Percentiles rank a stretch among this genome's conserved stretches.
These are phyloP conservation scores for Colletotrichum horii DNA, from an alignment of 2,329 filamentous ascomycete genomes.

Conservation along the genomic window DNA sequence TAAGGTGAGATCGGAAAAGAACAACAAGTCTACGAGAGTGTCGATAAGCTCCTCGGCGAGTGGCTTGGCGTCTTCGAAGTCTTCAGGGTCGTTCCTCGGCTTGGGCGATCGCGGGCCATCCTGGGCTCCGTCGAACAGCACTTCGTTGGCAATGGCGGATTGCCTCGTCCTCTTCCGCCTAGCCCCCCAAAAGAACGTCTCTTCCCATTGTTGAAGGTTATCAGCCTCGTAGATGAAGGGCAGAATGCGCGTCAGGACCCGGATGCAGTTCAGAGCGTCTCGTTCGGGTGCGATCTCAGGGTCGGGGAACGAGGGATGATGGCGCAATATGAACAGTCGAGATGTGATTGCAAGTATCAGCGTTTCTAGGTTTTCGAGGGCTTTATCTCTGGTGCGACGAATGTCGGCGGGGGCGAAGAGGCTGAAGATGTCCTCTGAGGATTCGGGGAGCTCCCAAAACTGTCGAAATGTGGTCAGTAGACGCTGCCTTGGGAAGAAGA, in stretches of 20 bases:
- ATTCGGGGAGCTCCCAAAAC: slow-evolving; percentile 98
- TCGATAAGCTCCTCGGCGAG: slow-evolving; percentile 93
- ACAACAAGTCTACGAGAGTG: slow-evolving; percentile 85
- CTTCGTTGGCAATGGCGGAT: slow-evolving; percentile 70
- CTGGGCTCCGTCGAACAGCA: slow-evolving; percentile 82
- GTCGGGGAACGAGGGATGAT: slow-evolving; percentile 91
- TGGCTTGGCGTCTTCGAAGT: slow-evolving; percentile 84
- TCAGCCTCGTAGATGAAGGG: slow-evolving; percentile 94
- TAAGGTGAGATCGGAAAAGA: slow-evolving; percentile 89
- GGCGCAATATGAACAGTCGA: slow-evolving; percentile 79
- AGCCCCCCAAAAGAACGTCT: slow-evolving; percentile 88
- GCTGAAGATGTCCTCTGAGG: slow-evolving; percentile 94
- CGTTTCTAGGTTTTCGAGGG: slow-evolving; percentile 88
- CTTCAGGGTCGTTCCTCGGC: slow-evolving; percentile 58
- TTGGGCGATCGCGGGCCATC: slow-evolving; percentile 28
- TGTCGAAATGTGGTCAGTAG: slow-evolving; percentile 39
- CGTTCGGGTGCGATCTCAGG: slow-evolving; percentile 81
- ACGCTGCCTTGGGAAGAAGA: background rate
- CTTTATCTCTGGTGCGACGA: slow-evolving; percentile 83
- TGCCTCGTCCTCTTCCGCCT: slow-evolving; percentile 75
- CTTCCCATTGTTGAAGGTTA: slow-evolving; percentile 82
- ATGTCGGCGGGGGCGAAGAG: slow-evolving; percentile 91
- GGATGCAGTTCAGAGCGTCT: slow-evolving; percentile 94
- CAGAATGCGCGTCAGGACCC: slow-evolving; percentile 85
- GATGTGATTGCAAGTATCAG: slow-evolving; percentile 84